phyloP scores from a whole-genome alignment of 768 basidiomycete genomes.

The Phanerochaete sordida region DNA sequence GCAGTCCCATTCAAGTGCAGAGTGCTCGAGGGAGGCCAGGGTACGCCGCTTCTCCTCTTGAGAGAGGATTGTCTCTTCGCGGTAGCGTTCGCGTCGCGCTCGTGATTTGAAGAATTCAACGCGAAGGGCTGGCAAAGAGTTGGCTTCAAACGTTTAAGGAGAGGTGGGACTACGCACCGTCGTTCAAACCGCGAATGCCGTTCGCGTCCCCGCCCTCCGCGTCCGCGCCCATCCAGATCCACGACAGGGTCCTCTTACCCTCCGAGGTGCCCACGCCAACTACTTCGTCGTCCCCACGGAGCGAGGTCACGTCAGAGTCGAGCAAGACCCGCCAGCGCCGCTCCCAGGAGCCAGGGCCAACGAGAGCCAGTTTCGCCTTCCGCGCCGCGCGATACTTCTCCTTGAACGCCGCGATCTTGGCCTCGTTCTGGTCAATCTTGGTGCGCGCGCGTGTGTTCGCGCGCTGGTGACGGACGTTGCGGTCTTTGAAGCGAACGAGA shows the following conservation, averaged over 20 bases:
- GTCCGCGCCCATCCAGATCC: slow-evolving; percentile 13
- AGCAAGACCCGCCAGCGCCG: not conserved
- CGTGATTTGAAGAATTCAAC: too few relatives aligned
- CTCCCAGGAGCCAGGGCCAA: not conserved
- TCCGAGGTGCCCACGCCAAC: not conserved
- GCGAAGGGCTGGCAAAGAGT: too few relatives aligned
- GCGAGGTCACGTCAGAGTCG: not conserved
- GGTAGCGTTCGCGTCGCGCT: too few relatives aligned
- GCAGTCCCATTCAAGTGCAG: too few relatives aligned
- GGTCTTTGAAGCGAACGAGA: slow-evolving; percentile 9
- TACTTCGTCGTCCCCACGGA: not conserved
- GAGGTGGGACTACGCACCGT: not conserved
- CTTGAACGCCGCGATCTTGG: not conserved
- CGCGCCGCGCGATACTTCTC: slow-evolving; percentile 5
- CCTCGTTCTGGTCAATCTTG: not conserved
- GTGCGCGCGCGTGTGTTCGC: slow-evolving; percentile 9
- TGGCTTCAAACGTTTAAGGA: too few relatives aligned
- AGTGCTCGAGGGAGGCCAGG: too few relatives aligned
- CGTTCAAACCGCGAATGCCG: not conserved
- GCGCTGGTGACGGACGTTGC: slow-evolving; percentile 13
- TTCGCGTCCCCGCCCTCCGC: not conserved
- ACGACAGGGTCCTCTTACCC: slow-evolving; percentile 10
- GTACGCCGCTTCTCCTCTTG: too few relatives aligned
- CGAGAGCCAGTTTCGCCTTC: not conserved
- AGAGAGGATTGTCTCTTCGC: too few relatives aligned